Evolutionary conservation across 2,329 filamentous ascomycete genomes (phyloP).

Genomic region (Plectosphaerella plurivora): DNA sequence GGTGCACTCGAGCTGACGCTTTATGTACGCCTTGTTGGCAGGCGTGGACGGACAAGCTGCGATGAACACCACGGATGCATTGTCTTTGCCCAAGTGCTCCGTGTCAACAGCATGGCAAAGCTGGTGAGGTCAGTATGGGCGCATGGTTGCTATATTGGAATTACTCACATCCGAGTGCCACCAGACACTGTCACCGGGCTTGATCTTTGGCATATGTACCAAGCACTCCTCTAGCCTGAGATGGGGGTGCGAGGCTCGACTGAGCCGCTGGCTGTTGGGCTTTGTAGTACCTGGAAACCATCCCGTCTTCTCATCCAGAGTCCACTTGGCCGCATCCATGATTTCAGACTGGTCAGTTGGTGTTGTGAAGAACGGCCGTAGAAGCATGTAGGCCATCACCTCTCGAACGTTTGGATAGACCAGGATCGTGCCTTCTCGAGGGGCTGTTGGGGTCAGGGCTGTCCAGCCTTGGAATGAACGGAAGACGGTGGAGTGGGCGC

Average conservation of each 20-base stretch:
- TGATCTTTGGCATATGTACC: conserved; percentile 29
- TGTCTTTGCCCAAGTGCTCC: conserved; percentile 25
- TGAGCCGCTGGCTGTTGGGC: conserved; percentile 27
- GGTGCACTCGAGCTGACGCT: conserved; percentile 8
- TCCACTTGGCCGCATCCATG: conserved; percentile 31
- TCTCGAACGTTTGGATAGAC: conserved; percentile 31
- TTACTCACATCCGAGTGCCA: conserved; percentile 32
- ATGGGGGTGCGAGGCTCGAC: conserved; percentile 30
- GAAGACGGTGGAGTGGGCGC: conserved; percentile 29
- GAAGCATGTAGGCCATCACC: conserved; percentile 31
- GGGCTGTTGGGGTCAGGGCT: conserved; percentile 28
- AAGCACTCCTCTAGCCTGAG: conserved; percentile 29
- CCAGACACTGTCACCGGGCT: conserved; percentile 34
- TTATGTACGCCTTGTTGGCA: conserved; percentile 16
- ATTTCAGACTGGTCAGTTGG: conserved; percentile 21
- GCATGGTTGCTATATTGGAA: background rate
- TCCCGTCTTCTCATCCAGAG: conserved; percentile 19
- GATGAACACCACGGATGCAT: conserved; percentile 28
- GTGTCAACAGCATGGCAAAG: conserved; percentile 34
- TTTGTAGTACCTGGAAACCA: conserved; percentile 33
- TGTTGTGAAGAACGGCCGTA: conserved; percentile 35
- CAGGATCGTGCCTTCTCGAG: conserved; percentile 29
- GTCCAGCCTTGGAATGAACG: conserved; percentile 37
- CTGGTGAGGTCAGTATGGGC: conserved; percentile 7
- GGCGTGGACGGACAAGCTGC: conserved; percentile 28